Evolutionary conservation across 805 yeast species (phyloP).

Genomic region (Lipomyces japonicus): DNA sequence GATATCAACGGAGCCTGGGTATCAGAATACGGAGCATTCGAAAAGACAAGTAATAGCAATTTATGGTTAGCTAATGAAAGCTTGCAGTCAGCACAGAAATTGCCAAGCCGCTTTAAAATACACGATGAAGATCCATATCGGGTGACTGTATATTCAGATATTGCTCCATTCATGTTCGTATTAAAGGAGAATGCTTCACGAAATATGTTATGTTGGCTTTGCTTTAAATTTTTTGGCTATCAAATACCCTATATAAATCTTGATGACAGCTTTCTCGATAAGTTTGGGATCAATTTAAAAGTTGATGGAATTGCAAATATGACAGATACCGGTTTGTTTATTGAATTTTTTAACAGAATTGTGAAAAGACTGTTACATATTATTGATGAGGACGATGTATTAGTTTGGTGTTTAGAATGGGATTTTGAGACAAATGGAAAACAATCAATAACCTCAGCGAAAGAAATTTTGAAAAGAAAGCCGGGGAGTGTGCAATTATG

Average conservation of each 20-base stretch:
- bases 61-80: background rate
- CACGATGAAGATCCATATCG: conserved; percentile 24
- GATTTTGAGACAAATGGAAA: background rate
- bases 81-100: background rate
- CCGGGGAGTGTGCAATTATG: conserved; percentile 11
- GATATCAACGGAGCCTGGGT: conserved; percentile 14
- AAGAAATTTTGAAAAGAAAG: conserved; percentile 3
- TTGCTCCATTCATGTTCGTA: conserved; percentile 17
- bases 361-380: background rate
- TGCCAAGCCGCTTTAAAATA: background rate
- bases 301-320: background rate
- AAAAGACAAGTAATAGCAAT: background rate
- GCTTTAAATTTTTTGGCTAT: conserved; percentile 26
- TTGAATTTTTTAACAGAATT: no score
- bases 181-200: conserved; percentile 3
- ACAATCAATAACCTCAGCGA: conserved; percentile 2
- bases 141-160: conserved; percentile 28
- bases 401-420: conserved; percentile 11
- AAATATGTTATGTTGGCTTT: conserved; percentile 17
- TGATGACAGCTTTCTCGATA: conserved; percentile 4
- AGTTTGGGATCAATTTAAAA: background rate
- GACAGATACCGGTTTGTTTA: background rate
- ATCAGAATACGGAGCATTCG: background rate
- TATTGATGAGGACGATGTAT: conserved; percentile 10
- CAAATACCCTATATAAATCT: conserved; percentile 1